Conservation (phyloP, 2,329 filamentous ascomycete species). For the Alternaria triticina region DNA sequence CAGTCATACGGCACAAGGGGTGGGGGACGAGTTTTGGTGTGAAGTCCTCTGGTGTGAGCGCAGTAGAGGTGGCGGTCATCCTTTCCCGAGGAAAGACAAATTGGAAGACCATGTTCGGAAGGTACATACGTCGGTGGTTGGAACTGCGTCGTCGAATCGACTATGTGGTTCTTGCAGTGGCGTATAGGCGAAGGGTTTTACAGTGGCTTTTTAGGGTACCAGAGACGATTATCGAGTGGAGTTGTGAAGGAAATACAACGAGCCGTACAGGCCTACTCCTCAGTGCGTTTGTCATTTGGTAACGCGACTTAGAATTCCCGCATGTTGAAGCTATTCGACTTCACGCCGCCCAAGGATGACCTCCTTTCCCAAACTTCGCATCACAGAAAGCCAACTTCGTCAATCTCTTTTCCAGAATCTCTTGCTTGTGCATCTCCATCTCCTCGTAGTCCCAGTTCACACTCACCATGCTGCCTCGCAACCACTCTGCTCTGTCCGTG, state of each 20-base stretch:
- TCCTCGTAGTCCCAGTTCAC: neutral
- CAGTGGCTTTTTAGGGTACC: too few relatives aligned
- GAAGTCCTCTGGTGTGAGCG: too few relatives aligned
- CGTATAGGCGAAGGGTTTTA: too few relatives aligned
- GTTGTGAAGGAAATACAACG: neutral
- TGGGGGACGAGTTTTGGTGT: too few relatives aligned
- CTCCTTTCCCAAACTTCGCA: neutral
- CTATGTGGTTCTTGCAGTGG: too few relatives aligned
- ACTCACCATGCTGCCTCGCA: neutral
- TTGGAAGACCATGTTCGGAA: too few relatives aligned
- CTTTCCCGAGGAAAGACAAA: too few relatives aligned
- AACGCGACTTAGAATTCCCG: neutral
- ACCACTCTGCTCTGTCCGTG: neutral
- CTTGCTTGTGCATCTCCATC: neutral
- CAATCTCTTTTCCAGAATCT: neutral
- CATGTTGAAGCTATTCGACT: rapidly evolving
- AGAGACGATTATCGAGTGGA: neutral
- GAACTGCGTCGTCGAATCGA: too few relatives aligned
- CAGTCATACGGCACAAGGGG: too few relatives aligned
- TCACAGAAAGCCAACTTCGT: neutral
- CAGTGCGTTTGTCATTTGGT: rapidly evolving
- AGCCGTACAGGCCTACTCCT: neutral
- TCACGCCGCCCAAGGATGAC: neutral
- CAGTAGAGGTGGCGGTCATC: too few relatives aligned
- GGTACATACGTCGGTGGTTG: too few relatives aligned